Conservation (phyloP, 2,329 filamentous ascomycete species). For the Colletotrichum incanum region DNA sequence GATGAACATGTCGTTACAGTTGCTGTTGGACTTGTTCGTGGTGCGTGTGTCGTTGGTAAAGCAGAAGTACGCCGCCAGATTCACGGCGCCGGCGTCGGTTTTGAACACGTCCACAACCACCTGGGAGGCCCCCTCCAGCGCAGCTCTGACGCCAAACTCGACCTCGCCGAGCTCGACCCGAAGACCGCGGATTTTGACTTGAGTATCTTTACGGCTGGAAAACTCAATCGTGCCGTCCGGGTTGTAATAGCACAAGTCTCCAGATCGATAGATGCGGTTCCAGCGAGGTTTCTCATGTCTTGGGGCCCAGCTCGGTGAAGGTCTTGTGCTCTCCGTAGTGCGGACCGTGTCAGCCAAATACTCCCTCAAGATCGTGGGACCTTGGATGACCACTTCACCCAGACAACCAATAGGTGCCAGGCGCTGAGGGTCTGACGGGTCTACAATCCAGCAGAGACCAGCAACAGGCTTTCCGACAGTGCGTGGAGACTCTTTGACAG, state of each 20-base stretch:
- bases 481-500: slow-evolving; percentile 3
- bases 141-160: background rate
- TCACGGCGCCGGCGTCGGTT: slow-evolving; percentile 7
- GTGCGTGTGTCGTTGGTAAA: slow-evolving; percentile 13
- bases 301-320: background rate
- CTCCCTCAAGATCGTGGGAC: background rate
- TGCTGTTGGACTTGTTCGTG: background rate
- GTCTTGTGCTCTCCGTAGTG: slow-evolving; percentile 3
- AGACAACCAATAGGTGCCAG: slow-evolving; percentile 13
- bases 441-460: slow-evolving; percentile 46
- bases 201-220: slow-evolving; percentile 43
- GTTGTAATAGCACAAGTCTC: slow-evolving; percentile 18
- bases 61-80: slow-evolving; percentile 28
- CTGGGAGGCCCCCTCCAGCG: background rate
- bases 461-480: slow-evolving; percentile 1
- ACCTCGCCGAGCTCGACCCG: slow-evolving; percentile 24
- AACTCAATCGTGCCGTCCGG: slow-evolving; percentile 16
- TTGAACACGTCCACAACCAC: slow-evolving; percentile 15
- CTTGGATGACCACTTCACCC: slow-evolving; percentile 28
- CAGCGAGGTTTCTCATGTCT: background rate
- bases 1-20: slow-evolving; percentile 4
- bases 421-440: slow-evolving; percentile 38
- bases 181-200: slow-evolving; percentile 5
- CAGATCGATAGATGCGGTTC: slow-evolving; percentile 29
- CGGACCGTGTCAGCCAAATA: slow-evolving; percentile 8